Conservation (phyloP, 768 basidiomycete genomes). For the Boletales sp. region DNA sequence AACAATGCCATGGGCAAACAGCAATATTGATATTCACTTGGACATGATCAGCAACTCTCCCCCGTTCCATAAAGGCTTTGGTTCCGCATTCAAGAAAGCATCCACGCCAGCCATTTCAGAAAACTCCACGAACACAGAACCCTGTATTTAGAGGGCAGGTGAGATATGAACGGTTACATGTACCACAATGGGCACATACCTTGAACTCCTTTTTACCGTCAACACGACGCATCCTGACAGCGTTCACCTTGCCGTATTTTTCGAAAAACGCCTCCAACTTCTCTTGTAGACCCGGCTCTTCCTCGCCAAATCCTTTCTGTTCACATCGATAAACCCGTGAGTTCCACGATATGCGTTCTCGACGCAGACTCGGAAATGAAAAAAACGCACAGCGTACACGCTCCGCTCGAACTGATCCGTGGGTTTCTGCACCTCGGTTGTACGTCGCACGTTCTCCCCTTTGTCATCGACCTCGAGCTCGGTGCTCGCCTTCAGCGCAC, state of each 20-base stretch:
- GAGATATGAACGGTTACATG: too few relatives aligned
- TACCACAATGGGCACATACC: constrained; percentile 39
- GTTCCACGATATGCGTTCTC: background rate
- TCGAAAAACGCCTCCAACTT: constrained; percentile 79
- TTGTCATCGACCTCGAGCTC: constrained; percentile 73
- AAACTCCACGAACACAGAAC: constrained; percentile 93
- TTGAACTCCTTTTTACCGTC: constrained; percentile 86
- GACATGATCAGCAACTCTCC: constrained; percentile 79
- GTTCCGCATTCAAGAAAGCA: constrained; percentile 75
- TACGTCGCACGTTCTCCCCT: constrained; percentile 69
- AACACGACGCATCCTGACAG: constrained; percentile 81
- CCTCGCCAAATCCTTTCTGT: constrained; percentile 87
- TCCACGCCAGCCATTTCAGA: constrained; percentile 63
- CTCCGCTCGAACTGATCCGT: constrained; percentile 79
- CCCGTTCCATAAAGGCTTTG: constrained; percentile 78
- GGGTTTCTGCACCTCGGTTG: constrained; percentile 71
- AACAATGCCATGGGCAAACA: background rate
- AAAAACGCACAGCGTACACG: constrained; percentile 80
- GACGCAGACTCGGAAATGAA: background rate
- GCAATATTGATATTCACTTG: constrained; percentile 52
- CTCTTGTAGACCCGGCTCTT: constrained; percentile 59
- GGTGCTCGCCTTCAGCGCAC: constrained; percentile 53
- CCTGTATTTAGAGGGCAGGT: constrained; percentile 40
- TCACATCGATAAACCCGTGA: background rate
- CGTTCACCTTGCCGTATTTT: constrained; percentile 72